phyloP scores from a whole-genome alignment of 208 protist species.

The Porcisia hertigi region DNA sequence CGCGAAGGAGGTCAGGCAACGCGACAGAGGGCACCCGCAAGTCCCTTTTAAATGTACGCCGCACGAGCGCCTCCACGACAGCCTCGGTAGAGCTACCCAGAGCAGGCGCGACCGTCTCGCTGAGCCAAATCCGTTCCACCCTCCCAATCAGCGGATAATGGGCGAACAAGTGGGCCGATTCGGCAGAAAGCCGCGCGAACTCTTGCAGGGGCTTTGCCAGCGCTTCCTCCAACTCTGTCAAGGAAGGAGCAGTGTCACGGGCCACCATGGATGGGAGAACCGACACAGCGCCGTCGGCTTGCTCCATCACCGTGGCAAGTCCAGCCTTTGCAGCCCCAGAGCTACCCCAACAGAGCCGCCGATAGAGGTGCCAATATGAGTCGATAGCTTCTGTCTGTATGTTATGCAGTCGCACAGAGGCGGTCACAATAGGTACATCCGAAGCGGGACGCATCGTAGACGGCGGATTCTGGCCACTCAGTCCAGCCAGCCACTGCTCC shows the following conservation, averaged over 20 bases:
- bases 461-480: background rate
- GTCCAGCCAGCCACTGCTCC: conserved; percentile 39
- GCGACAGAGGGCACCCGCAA: conserved; percentile 40
- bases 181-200: conserved; percentile 43
- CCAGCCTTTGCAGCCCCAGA: conserved; percentile 7
- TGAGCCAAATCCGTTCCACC: conserved; percentile 57
- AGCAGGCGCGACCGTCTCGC: conserved; percentile 30
- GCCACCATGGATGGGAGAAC: background rate
- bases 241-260: background rate
- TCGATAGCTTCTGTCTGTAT: conserved; percentile 7
- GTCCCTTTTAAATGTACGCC: conserved; percentile 76
- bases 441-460: background rate
- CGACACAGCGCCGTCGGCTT: background rate
- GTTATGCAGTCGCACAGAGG: background rate
- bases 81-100: conserved; percentile 16
- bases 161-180: conserved; percentile 54
- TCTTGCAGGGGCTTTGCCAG: conserved; percentile 30
- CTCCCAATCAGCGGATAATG: conserved; percentile 44
- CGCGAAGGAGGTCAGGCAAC: conserved; percentile 34
- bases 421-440: background rate
- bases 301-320: conserved; percentile 12
- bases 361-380: conserved; percentile 20
- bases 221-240: conserved; percentile 7
- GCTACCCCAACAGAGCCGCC: conserved; percentile 20
- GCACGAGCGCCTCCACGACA: conserved; percentile 50